Evolutionary conservation across 2,329 filamentous ascomycete genomes (phyloP).

Genomic region (Dothideomycetidae sp.): DNA sequence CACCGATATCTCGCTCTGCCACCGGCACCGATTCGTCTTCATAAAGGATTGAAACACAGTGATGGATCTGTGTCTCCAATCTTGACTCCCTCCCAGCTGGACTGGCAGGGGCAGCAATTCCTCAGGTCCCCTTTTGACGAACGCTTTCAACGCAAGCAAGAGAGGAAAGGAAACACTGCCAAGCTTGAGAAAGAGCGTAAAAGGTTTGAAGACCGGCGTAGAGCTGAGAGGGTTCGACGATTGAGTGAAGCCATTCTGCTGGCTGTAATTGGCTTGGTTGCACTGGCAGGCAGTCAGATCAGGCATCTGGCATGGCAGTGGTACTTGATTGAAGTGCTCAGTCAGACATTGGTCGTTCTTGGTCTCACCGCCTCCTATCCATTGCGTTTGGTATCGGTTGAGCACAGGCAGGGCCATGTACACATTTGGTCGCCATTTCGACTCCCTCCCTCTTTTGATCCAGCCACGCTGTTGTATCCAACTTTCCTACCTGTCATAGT

Average conservation of each 20-base stretch:
- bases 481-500: slow-evolving; percentile 61
- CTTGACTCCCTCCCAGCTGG: slow-evolving; percentile 33
- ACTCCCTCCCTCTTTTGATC: slow-evolving; percentile 71
- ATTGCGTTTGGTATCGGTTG: slow-evolving; percentile 21
- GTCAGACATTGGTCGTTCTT: slow-evolving; percentile 23
- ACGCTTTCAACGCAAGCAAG: slow-evolving; percentile 16
- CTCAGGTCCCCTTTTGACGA: slow-evolving; percentile 25
- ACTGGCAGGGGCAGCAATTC: slow-evolving; percentile 30
- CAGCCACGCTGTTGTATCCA: slow-evolving; percentile 81
- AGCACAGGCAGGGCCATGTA: slow-evolving; percentile 6
- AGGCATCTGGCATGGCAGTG: slow-evolving; percentile 21
- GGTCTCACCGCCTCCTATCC: slow-evolving; percentile 25
- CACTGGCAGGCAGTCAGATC: slow-evolving; percentile 25
- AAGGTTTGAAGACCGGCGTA: slow-evolving; percentile 71
- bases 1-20: slow-evolving; percentile 59
- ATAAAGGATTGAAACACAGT: slow-evolving; percentile 56
- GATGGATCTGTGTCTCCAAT: slow-evolving; percentile 27
- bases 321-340: slow-evolving; percentile 29
- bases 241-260: slow-evolving; percentile 41
- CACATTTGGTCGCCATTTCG: slow-evolving; percentile 27
- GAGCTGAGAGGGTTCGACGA: slow-evolving; percentile 70
- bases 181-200: slow-evolving; percentile 38
- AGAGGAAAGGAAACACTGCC: slow-evolving; percentile 27
- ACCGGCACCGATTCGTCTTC: slow-evolving; percentile 54
- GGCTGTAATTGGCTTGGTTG: slow-evolving; percentile 36